A percentile compares a stretch with the other conserved stretches of the same genome.
Conservation (phyloP, 2,329 filamentous ascomycete genomes). For the Epicoccum nigrum region DNA sequence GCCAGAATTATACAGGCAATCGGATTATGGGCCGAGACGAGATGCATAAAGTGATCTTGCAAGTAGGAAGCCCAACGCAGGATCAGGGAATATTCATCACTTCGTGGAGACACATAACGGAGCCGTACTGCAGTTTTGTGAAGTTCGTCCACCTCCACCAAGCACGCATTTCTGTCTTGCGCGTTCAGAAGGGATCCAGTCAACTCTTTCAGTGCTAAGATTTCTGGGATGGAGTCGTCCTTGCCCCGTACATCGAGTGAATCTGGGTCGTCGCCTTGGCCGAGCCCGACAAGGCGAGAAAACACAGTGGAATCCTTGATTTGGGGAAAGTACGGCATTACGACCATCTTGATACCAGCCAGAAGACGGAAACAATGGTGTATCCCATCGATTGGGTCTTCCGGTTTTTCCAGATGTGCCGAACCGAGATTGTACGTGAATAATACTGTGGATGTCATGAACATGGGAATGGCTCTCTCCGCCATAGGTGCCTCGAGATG, state of each 20-base stretch:
- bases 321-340: conserved; percentile 29
- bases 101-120: conserved; percentile 23
- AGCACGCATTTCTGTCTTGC: conserved; percentile 29
- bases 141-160: conserved; percentile 31
- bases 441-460: conserved; percentile 36
- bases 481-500: conserved; percentile 28
- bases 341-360: conserved; percentile 35
- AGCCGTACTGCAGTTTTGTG: conserved; percentile 29
- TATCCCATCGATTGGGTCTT: conserved; percentile 35
- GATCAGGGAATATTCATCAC: conserved; percentile 32
- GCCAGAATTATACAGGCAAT: conserved; percentile 37
- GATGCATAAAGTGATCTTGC: conserved; percentile 31
- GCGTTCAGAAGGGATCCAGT: conserved; percentile 28
- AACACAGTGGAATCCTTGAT: conserved; percentile 29
- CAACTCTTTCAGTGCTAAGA: conserved; percentile 32
- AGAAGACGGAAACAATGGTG: conserved; percentile 40
- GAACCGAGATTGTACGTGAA: conserved; percentile 39
- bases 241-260: conserved; percentile 20
- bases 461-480: conserved; percentile 37
- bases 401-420: conserved; percentile 33
- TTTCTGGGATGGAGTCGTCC: conserved; percentile 26
- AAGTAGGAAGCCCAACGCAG: conserved; percentile 35
- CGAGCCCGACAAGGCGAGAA: conserved; percentile 20
- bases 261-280: conserved; percentile 15
- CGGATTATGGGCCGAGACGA: conserved; percentile 35